Evolutionary conservation across 768 basidiomycete genomes (phyloP).

Genomic region (Agaricus sinodeliciosus): DNA sequence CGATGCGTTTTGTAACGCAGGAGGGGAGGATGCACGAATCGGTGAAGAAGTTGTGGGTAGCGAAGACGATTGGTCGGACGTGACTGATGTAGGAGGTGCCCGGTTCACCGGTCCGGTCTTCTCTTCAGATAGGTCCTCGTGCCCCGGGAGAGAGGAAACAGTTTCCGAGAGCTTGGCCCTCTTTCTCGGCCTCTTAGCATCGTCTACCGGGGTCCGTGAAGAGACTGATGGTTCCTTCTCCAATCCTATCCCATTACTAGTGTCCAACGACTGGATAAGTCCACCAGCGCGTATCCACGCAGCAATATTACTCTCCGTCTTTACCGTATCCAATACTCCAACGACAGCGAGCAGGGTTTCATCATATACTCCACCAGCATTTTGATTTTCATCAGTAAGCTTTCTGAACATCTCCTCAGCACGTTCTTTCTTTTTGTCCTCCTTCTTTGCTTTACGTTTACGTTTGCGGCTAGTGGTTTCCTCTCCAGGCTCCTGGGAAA

Average conservation of each 20-base stretch:
- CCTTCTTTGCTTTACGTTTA: slow-evolving; percentile 15
- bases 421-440: slow-evolving; percentile 5
- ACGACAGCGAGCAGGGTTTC: slow-evolving; percentile 57
- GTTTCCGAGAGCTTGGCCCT: slow-evolving; percentile 3
- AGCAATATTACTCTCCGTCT: slow-evolving; percentile 55
- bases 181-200: slow-evolving; percentile 5
- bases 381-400: slow-evolving; percentile 6
- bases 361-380: slow-evolving; percentile 29
- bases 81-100: neutral
- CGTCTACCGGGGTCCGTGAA: neutral
- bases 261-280: slow-evolving; percentile 19
- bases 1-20: neutral
- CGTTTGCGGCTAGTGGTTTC: slow-evolving; percentile 9
- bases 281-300: slow-evolving; percentile 61
- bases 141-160: neutral
- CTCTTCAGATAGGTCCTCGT: neutral
- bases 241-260: neutral
- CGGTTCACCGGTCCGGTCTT: neutral
- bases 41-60: slow-evolving; percentile 1
- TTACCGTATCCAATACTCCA: slow-evolving; percentile 57
- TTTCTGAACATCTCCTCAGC: slow-evolving; percentile 7
- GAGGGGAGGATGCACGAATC: neutral
- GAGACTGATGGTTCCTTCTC: neutral
- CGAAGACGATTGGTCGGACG: neutral
- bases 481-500: neutral